phyloP scores from a whole-genome alignment of 495 filamentous ascomycete genomes.

The Penicillium samsonianum region DNA sequence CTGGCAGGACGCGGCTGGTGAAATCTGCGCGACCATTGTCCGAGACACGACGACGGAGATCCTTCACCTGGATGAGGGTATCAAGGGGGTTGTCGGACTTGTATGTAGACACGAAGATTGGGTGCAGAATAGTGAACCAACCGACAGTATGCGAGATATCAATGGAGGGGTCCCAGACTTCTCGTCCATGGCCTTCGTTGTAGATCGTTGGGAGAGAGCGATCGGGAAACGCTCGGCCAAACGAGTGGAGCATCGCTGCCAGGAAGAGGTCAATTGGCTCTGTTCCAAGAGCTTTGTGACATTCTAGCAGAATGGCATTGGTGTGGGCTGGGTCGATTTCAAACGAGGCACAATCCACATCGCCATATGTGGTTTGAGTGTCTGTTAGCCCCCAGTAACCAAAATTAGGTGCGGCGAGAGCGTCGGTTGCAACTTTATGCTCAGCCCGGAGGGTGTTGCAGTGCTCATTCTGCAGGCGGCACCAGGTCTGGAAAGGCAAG shows the following conservation, averaged over 20 bases:
- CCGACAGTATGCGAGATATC: slow-evolving; percentile 62
- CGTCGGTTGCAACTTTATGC: slow-evolving; percentile 29
- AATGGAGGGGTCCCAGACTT: slow-evolving; percentile 50
- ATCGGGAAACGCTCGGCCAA: slow-evolving; percentile 51
- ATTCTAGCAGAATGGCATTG: slow-evolving; percentile 42
- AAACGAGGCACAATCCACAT: slow-evolving; percentile 47
- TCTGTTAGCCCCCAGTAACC: slow-evolving; percentile 57
- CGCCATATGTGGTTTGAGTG: slow-evolving; percentile 47
- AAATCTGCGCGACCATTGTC: slow-evolving; percentile 56
- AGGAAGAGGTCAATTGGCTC: slow-evolving; percentile 57
- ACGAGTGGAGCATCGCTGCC: slow-evolving; percentile 53
- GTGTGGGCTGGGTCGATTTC: slow-evolving; percentile 49
- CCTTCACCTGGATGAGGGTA: slow-evolving; percentile 48
- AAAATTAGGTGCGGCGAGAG: slow-evolving; percentile 36
- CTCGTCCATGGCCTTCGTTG: slow-evolving; percentile 59
- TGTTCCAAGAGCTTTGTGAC: slow-evolving; percentile 50
- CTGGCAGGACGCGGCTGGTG: slow-evolving; percentile 48
- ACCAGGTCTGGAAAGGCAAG: slow-evolving; percentile 68
- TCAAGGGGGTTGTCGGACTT: slow-evolving; percentile 37
- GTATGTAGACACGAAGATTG: slow-evolving; percentile 37
- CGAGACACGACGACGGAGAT: slow-evolving; percentile 42
- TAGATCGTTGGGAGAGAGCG: slow-evolving; percentile 54
- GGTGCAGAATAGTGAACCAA: slow-evolving; percentile 62
- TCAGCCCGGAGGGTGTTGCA: slow-evolving; percentile 23
- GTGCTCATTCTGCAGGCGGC: slow-evolving; percentile 48